Base-by-base conservation (phyloP, 2,329 filamentous ascomycete genomes). In the Plectosphaerella plurivora region DNA sequence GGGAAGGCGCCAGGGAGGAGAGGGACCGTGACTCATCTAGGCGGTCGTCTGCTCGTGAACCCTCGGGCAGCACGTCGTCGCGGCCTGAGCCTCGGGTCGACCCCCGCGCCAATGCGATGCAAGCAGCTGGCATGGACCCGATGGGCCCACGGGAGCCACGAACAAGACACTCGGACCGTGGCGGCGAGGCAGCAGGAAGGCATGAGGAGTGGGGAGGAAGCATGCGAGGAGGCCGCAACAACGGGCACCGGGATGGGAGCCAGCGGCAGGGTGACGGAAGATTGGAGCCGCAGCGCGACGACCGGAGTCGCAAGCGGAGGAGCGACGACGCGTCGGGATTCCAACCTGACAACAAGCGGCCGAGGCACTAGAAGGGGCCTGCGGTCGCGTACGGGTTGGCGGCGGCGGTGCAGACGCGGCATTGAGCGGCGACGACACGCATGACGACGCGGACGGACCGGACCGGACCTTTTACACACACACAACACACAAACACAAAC, bases 301-400 rank as follows among this genome's bases (percentile, higher is more conserved):
- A 74, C 39, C 65, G 65, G 4, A 62, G 65, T 33, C 63, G 69
- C 56, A 76, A 76, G 61, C 71, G 73, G 37, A 69, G 70, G 59
- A 80, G 76, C 57, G 78, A 81, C 54, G 79, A 80, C 49, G 73
- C 73, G 18, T 60, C 64, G n/a, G 69, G 59, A 18, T 54, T 67
- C 55, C 58, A 63, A 15, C 73, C 64, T 53, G 79, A 83, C 55
- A 33, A 33, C 28, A 83, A 83, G 71, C 72, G 80, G 63, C 73
- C 69, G 57, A 73, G 80, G 65, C 74, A 75, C 60, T 80, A 72
- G 63, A 65, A 66, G 59, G 39, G 39, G 47, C 37, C 46, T 37
- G 41, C 11, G 28, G 44, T 11, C 12, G 14, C 14, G 47, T 14
- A 20, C 28, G 28, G 28, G 28, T 33, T 33, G 28, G 28, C 28